A percentile compares a stretch with the other conserved stretches of the same genome.
phyloP scores from a whole-genome alignment of 495 filamentous ascomycete genomes.

The Penicillium egyptiacum region DNA sequence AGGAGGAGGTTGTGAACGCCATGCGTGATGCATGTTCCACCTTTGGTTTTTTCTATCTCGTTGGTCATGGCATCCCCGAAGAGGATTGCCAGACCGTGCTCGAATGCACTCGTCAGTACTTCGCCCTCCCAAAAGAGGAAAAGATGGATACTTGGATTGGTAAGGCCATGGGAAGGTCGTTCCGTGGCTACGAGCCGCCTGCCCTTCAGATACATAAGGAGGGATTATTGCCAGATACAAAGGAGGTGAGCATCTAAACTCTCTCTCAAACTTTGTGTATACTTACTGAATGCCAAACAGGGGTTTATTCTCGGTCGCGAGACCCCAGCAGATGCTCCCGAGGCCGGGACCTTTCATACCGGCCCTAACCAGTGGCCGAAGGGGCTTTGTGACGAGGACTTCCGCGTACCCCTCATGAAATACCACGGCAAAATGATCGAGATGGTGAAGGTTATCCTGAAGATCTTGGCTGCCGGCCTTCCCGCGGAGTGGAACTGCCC shows the following conservation, averaged over 20 bases:
- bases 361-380: slow-evolving; percentile 47
- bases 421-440: slow-evolving; percentile 33
- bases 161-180: slow-evolving; percentile 13
- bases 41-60: slow-evolving; percentile 18
- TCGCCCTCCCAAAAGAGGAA: slow-evolving; percentile 8
- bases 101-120: slow-evolving; percentile 13
- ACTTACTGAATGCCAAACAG: background rate
- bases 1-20: slow-evolving; percentile 10
- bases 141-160: slow-evolving; percentile 17
- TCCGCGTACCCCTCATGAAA: slow-evolving; percentile 36
- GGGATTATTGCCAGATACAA: slow-evolving; percentile 15
- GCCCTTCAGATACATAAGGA: slow-evolving; percentile 12
- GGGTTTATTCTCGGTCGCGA: slow-evolving; percentile 33
- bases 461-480: slow-evolving; percentile 9
- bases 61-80: slow-evolving; percentile 14
- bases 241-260: slow-evolving; percentile 8
- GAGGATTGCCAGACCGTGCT: slow-evolving; percentile 8
- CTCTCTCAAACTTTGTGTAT: too few relatives aligned
- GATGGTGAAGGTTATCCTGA: slow-evolving; percentile 11
- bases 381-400: slow-evolving; percentile 35
- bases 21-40: slow-evolving; percentile 17
- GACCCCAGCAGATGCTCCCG: slow-evolving; percentile 28
- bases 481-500: slow-evolving; percentile 13
- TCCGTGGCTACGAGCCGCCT: slow-evolving; percentile 17
- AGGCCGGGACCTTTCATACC: slow-evolving; percentile 17